Percentiles rank a stretch among this genome's conserved stretches.
phyloP scores from a whole-genome alignment of 805 yeast genomes.

The Metschnikowia gelsemii region DNA sequence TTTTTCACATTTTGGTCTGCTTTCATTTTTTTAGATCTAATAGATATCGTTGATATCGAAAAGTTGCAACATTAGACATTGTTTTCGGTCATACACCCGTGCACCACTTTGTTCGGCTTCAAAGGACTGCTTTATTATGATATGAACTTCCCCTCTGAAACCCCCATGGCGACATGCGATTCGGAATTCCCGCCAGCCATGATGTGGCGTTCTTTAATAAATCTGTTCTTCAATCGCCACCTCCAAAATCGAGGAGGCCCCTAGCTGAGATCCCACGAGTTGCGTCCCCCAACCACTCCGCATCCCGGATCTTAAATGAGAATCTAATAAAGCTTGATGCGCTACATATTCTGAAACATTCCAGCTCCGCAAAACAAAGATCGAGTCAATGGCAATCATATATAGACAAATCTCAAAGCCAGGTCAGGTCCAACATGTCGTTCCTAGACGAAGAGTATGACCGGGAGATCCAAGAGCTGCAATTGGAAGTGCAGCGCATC shows the following conservation, averaged over 20 bases:
- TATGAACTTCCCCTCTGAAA: not conserved
- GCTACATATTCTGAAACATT: slow-evolving; percentile 5
- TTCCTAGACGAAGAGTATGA: slow-evolving; percentile 4
- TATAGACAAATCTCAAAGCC: not conserved
- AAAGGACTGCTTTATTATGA: too few species aligned
- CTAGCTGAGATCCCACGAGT: too few species aligned
- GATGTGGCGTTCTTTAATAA: not conserved
- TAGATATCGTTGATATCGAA: too few species aligned
- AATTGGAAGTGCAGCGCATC: slow-evolving; percentile 8
- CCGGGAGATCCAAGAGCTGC: slow-evolving; percentile 4
- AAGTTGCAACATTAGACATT: too few species aligned
- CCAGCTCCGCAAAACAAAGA: not conserved
- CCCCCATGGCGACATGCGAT: slow-evolving; percentile 7
- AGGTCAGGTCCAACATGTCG: slow-evolving; percentile 2
- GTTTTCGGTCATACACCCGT: too few species aligned
- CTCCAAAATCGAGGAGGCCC: not conserved
- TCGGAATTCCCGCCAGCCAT: slow-evolving; percentile 2
- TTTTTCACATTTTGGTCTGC: too few species aligned
- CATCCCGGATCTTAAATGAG: slow-evolving; percentile 9
- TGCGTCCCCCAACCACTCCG: not conserved
- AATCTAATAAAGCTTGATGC: slow-evolving; percentile 10
- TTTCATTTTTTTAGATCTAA: too few species aligned
- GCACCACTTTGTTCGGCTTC: slow-evolving; percentile 1
- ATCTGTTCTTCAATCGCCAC: not conserved
- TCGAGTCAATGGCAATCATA: slow-evolving; percentile 4